phyloP scores from a whole-genome alignment of 805 yeast species.

The Yamadazyma scolyti region DNA sequence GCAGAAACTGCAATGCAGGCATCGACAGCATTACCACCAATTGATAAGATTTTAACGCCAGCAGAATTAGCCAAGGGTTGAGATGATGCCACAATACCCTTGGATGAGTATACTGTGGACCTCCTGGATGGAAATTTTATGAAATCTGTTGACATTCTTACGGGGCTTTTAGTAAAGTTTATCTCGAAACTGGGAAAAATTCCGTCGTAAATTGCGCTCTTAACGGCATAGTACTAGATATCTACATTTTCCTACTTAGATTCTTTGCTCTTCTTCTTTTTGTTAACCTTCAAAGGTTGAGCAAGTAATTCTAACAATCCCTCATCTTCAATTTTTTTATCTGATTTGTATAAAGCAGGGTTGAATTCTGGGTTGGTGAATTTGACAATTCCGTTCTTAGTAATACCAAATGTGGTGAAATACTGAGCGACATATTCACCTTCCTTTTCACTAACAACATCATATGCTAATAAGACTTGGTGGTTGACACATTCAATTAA shows the following conservation, averaged over 20 bases:
- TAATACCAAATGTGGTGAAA: constrained; percentile 71
- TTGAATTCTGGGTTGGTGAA: constrained; percentile 56
- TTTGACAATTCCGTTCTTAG: constrained; percentile 68
- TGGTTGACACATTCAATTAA: constrained; percentile 69
- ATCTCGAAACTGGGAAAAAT: too few species aligned
- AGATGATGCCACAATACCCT: constrained; percentile 70
- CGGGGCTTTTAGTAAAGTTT: too few species aligned
- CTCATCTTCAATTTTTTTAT: constrained; percentile 53
- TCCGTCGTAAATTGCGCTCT: too few species aligned
- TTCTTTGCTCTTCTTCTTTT: constrained; percentile 23
- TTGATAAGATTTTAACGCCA: constrained; percentile 58
- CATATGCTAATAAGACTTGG: constrained; percentile 64
- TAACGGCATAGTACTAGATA: too few species aligned
- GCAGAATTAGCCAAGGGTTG: constrained; percentile 79
- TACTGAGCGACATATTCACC: constrained; percentile 66
- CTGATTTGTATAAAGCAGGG: constrained; percentile 47
- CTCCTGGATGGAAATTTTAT: constrained; percentile 53
- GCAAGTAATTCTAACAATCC: constrained; percentile 44
- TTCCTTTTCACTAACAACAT: constrained; percentile 62
- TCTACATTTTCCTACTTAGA: background rate
- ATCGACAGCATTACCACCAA: constrained; percentile 73
- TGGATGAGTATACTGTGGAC: constrained; percentile 68
- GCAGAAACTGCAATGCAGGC: constrained; percentile 62
- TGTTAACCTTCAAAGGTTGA: constrained; percentile 48
- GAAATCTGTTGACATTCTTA: constrained; percentile 15